Evolutionary conservation across 345 rosid species (phyloP), one percentile per base, ranked within the genome.

Genomic region (Citrus unshiu): DNA sequence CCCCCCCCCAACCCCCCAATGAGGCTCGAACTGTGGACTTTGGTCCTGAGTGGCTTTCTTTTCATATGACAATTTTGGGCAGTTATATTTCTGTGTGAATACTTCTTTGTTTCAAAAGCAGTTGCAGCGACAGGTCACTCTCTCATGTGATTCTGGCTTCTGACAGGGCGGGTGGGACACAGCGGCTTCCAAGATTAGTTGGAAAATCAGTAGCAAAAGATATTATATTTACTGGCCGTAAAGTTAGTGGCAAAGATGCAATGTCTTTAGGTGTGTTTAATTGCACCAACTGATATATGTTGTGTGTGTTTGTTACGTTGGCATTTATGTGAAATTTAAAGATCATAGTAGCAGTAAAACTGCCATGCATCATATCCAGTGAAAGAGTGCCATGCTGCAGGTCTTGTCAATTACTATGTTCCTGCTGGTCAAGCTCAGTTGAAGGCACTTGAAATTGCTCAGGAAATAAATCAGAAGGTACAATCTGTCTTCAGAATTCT

Each of bases 161-260:
- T 70, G 70, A 66, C 89, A 96, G 98, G 70, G 97, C 95, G 68
- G 97, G 98, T 77, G 98, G 99, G 80, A 92, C 99, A 46, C 97
- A 92, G 76, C 83, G 97, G 77, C 99, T 92, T 74, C 92, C 97
- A 24, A 90, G 97, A 84, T 83, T 96, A 77, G 91, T 91, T 30
- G 99, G 99, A 70, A 91, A 86, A 75, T 87, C 98, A 32, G 67
- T 89, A 24, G 90, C 99, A 32, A 93, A 93, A 81, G 97, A 95
- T 80, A 90, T 95, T 77, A 90, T 95, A 84, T 91, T 85, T 85
- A 92, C 98, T 4, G 97, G 95, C 51, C 89, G 89, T 80, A 93
- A 74, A 89, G 80, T 96, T 69, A 79, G 85, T 83, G 98, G 92
- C 77, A 86, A 70, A 82, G 93, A 93, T 81, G 99, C 98, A 39